Base-by-base conservation (phyloP, 1,139 yeast species). In the Sugiyamaella neomexicana region DNA sequence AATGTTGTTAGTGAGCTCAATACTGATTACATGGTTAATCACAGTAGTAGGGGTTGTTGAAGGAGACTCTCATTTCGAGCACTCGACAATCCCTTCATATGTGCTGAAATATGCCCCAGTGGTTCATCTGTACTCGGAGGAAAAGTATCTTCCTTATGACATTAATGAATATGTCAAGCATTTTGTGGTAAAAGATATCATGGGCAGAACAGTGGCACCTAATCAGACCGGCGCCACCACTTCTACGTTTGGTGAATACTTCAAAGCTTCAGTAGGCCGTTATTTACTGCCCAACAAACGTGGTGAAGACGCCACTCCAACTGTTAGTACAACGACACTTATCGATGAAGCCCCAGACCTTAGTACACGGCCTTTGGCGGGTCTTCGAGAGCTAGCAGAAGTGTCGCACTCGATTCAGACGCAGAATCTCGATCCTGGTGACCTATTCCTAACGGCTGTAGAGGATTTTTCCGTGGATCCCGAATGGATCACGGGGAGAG, bases 41-140 rank as follows among this genome's bases (percentile, higher is more conserved):
- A 43, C 37, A 15, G 17, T 12, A 32, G 12, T 8, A 38, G 43
- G 37, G 2, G 37, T 23, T 12, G 23, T 12, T 7, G 41, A 10
- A 38, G n/a, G 9, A 16, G 17, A 9, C 16, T 39, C 25, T 39
- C 27, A n/a, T 32, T 32, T 31, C 32, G 15, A 36, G 9, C 51
- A 47, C 31, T 36, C 38, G n/a, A 38, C 39, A 12, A 49, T 91
- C 3, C 99, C 98, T 0, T 73, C 73, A n/a, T 93, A 84, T 69
- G 86, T 87, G 0, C 64, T 82, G 0, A 85, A 86, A 49, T 80
- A 82, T 67, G 93, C 77, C 2, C 98, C 99, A 0, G 72, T 84
- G 54, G 93, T 93, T 1, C 89, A 89, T 67, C 74, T 93, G 23
- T 91, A 91, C 72, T 85, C 95, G 1, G 99, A 93, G 67, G 99